Evolutionary conservation across 2,329 filamentous ascomycete genomes (phyloP).

Genomic region (Fusarium anguioides): DNA sequence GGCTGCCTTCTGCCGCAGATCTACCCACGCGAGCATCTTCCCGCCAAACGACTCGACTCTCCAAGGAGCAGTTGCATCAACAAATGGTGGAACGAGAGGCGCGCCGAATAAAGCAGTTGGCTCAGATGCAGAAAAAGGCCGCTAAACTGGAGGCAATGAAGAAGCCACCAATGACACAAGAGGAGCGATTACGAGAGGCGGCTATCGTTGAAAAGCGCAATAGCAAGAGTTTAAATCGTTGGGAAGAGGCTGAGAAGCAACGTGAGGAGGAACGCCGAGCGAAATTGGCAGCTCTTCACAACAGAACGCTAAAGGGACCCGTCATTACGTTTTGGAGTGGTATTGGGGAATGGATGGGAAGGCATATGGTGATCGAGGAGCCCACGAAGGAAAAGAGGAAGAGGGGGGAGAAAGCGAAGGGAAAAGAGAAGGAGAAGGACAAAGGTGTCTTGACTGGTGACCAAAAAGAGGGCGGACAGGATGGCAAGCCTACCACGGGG

Average conservation of each 20-base stretch:
- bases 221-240: constrained; percentile 88
- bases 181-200: constrained; percentile 84
- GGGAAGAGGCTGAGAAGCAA: constrained; percentile 92
- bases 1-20: constrained; percentile 66
- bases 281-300: constrained; percentile 87
- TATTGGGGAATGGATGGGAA: constrained; percentile 83
- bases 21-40: constrained; percentile 69
- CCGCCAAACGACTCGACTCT: constrained; percentile 67
- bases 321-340: constrained; percentile 95
- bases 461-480: constrained; percentile 20
- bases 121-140: constrained; percentile 73
- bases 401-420: constrained; percentile 51
- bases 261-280: constrained; percentile 85
- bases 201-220: constrained; percentile 87
- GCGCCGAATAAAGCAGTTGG: constrained; percentile 76
- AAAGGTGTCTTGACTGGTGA: constrained; percentile 13
- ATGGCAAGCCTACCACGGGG: neutral
- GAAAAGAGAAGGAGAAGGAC: constrained; percentile 40
- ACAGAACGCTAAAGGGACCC: constrained; percentile 86
- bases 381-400: constrained; percentile 69
- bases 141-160: constrained; percentile 79
- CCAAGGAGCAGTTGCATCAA: constrained; percentile 72
- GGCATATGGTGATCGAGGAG: constrained; percentile 71
- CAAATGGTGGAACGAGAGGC: constrained; percentile 80
- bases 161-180: constrained; percentile 87